A percentile compares a stretch with the other conserved stretches of the same genome.
Conservation (phyloP, 176 grass and related monocot species). For the Juncus inflexus region DNA sequence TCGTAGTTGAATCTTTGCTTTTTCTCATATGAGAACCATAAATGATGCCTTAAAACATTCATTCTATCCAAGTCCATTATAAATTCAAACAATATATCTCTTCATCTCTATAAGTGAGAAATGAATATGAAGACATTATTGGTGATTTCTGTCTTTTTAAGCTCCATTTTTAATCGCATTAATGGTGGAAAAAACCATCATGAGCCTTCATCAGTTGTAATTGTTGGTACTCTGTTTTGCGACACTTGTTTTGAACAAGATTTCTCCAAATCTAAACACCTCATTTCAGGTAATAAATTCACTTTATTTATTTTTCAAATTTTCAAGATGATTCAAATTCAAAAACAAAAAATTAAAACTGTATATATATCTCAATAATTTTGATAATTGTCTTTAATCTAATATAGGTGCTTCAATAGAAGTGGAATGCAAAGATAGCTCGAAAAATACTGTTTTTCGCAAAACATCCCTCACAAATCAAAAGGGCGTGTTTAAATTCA, state of each 20-base stretch:
- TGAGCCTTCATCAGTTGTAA: neutral
- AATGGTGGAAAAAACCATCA: conserved; percentile 9
- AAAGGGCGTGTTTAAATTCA: conserved; percentile 22
- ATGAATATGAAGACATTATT: neutral
- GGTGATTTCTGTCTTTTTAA: conserved; percentile 11
- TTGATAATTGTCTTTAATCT: neutral
- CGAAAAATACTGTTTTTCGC: conserved; percentile 1
- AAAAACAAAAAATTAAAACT: neutral
- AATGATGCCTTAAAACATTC: conserved; percentile 10
- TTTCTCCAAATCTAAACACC: conserved; percentile 16
- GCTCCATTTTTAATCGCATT: neutral
- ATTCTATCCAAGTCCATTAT: neutral
- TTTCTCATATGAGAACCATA: conserved; percentile 4
- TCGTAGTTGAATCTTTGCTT: neutral
- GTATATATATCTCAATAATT: neutral
- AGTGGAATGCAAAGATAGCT: conserved; percentile 25
- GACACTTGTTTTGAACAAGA: conserved; percentile 30
- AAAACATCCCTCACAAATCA: conserved; percentile 29
- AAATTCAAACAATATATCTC: neutral
- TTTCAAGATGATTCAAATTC: neutral
- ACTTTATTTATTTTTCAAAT: neutral
- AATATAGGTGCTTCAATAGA: conserved; percentile 25
- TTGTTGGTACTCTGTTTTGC: conserved; percentile 37
- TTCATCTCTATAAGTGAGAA: neutral
- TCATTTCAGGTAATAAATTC: conserved; percentile 30